These are phyloP conservation scores for Gossypium mustelinum DNA, from an alignment of 345 rosid genomes.

Conservation along the genomic window DNA sequence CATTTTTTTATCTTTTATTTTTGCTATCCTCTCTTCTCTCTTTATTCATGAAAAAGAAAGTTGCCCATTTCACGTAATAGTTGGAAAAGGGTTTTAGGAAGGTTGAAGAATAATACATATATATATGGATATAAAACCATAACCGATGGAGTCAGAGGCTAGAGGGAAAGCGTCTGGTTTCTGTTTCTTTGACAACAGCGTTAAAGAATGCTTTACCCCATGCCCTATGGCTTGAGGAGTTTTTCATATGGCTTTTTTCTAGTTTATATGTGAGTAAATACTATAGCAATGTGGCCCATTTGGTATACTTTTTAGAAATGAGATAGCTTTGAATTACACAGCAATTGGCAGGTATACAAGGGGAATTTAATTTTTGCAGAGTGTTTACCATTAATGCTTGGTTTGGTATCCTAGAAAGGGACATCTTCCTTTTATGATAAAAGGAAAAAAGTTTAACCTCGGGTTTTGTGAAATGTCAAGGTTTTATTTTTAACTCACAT, in stretches of 20 bases:
- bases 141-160: neutral
- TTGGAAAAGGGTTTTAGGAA: neutral
- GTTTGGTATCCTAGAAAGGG: conserved; percentile 34
- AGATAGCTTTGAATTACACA: neutral
- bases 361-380: conserved; percentile 13
- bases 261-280: too few relatives aligned
- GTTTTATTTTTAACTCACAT: too few relatives aligned
- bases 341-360: conserved; percentile 14
- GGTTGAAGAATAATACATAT: neutral
- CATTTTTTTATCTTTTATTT: too few relatives aligned
- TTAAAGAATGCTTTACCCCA: neutral
- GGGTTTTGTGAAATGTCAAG: neutral
- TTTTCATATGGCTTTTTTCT: neutral
- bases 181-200: neutral
- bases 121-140: neutral
- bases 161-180: neutral
- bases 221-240: neutral
- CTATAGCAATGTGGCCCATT: neutral
- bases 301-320: neutral
- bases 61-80: neutral
- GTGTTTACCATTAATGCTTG: conserved; percentile 9
- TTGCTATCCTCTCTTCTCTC: too few relatives aligned
- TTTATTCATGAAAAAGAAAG: neutral
- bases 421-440: conserved; percentile 17
- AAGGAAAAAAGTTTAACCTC: neutral